Base-by-base conservation (phyloP, 2,329 filamentous ascomycete species). In the Dothistroma pini region DNA sequence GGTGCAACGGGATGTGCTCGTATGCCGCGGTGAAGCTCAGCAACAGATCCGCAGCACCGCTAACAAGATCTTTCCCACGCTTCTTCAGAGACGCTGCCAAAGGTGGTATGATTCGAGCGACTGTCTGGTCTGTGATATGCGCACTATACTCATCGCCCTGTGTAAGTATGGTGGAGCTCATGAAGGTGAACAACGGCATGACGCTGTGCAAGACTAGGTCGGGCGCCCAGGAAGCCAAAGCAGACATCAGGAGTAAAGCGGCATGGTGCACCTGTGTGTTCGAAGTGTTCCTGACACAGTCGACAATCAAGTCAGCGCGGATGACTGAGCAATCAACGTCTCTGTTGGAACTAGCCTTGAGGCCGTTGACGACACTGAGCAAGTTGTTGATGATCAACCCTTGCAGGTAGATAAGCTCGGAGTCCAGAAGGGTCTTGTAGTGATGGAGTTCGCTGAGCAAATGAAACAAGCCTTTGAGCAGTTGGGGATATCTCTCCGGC, bases 141-240 rank as follows among this genome's bases (percentile, higher is more conserved):
- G 93, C 92, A 22, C 95, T 97, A 77, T 97, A 97, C 69, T 97
- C 93, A 70, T 99, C 96, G 69, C 91, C 91, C 77, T 97, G 93
- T 54, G 90, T 88, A 54, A 99, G 83, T 21, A 97, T 88, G 3
- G 91, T 96, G 49, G 89, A 89, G 48, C 93, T 92, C 88, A 97
- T 97, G 74, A 97, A 97, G 0, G 95, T 97, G 78, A 99, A 99
- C 56, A 99, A 93, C 12, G 95, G 95, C 95, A 99, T 99, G 57
- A 99, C 91, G 69, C 92, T 97, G 77, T 99, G 93, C 60, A 99
- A 82, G 2, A 99, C 91, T 53, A 96, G 80, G 74, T 96, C 93
- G 0, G 96, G 95, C 0, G 91, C 91, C 67, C 93, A 90, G 44
- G 89, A 89, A 22, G 95, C 93, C 47, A 99, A 81, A 59, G 87